Conservation (phyloP, 208 protist species). For the Phytomonas serpens region DNA sequence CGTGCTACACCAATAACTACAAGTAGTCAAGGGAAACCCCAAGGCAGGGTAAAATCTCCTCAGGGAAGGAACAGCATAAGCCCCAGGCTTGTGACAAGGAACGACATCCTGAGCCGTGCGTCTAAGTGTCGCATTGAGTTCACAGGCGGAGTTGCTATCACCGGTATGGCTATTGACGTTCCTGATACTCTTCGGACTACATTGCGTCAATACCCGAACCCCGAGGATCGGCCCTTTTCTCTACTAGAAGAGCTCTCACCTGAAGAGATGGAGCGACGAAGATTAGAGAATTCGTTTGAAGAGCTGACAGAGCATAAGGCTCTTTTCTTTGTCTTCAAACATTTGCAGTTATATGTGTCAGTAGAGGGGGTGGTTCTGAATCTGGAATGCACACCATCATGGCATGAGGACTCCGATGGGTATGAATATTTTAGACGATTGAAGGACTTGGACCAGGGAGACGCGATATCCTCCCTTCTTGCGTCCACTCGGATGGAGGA, state of each 20-base stretch:
- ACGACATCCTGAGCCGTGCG: constrained; percentile 21
- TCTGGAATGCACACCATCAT: constrained; percentile 51
- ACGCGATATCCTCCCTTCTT: not conserved
- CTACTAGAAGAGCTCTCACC: constrained; percentile 54
- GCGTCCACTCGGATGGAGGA: constrained; percentile 13
- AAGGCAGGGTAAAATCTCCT: not conserved
- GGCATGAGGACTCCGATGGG: constrained; percentile 34
- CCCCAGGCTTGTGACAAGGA: constrained; percentile 6
- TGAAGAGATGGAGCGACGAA: constrained; percentile 46
- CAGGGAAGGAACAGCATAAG: not conserved
- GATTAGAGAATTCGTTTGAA: constrained; percentile 76
- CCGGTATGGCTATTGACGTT: constrained; percentile 58
- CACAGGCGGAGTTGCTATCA: constrained; percentile 50
- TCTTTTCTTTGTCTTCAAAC: constrained; percentile 62
- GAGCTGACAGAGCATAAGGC: constrained; percentile 65
- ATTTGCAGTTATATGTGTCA: constrained; percentile 69
- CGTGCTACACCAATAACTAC: not conserved
- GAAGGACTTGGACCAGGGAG: not conserved
- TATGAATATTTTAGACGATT: constrained; percentile 30
- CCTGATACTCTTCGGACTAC: constrained; percentile 48
- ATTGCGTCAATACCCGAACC: constrained; percentile 52
- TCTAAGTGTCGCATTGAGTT: constrained; percentile 54
- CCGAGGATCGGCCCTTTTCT: constrained; percentile 36
- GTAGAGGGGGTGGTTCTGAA: constrained; percentile 67
- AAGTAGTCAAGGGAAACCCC: not conserved